Conservation (phyloP, 2,329 filamentous ascomycete genomes). For the Grosmannia clavigera region DNA sequence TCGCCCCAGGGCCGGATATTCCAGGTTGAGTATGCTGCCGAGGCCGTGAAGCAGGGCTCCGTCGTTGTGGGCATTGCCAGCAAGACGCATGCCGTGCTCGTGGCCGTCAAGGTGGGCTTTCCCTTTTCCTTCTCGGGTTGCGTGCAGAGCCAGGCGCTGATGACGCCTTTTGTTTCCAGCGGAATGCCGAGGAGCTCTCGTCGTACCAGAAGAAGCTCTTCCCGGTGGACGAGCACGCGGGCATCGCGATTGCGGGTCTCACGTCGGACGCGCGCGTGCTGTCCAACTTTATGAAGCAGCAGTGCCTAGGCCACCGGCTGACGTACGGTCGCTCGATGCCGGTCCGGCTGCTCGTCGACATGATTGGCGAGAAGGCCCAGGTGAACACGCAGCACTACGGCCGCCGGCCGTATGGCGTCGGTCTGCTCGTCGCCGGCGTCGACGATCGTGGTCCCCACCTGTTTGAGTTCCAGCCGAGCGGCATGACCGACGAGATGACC, state of each 20-base stretch:
- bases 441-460: conserved; percentile 91
- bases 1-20: conserved; percentile 99
- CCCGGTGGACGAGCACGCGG: conserved; percentile 87
- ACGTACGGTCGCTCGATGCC: conserved; percentile 93
- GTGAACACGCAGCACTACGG: conserved; percentile 97
- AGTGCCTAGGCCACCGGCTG: conserved; percentile 88
- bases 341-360: conserved; percentile 73
- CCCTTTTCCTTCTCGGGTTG: not conserved
- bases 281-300: conserved; percentile 99
- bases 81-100: conserved; percentile 95
- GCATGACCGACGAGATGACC: conserved; percentile 93
- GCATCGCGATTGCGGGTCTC: conserved; percentile 89
- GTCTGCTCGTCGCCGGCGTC: conserved; percentile 81
- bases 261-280: conserved; percentile 96
- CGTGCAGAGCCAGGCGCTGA: not conserved
- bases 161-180: conserved; percentile 34
- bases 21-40: conserved; percentile 97
- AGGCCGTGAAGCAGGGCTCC: conserved; percentile 98
- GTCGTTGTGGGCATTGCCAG: conserved; percentile 94
- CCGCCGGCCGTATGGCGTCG: conserved; percentile 90
- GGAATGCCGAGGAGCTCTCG: conserved; percentile 97
- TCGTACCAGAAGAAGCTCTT: conserved; percentile 99
- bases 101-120: conserved; percentile 77
- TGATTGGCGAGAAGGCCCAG: conserved; percentile 94
- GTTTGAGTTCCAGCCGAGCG: conserved; percentile 95